Conservation (phyloP, 768 basidiomycete species). For the Lentinus brumalis region DNA sequence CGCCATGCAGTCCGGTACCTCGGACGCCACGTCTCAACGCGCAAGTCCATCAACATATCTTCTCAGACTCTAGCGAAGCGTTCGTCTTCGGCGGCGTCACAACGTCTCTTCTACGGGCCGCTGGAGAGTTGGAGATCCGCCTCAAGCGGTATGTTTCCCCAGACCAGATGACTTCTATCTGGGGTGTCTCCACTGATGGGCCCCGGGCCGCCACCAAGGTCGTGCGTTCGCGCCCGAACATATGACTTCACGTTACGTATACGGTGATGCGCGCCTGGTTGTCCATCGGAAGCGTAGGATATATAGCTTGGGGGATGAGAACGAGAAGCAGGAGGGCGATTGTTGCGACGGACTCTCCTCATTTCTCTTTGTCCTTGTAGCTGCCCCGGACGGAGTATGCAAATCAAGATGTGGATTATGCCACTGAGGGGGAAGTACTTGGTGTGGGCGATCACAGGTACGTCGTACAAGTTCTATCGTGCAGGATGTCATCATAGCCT, state of each 20-base stretch:
- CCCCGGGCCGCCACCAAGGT: conserved; percentile 6
- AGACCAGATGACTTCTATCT: conserved; percentile 6
- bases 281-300: neutral
- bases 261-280: conserved; percentile 11
- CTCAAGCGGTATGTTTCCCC: neutral
- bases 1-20: too few relatives aligned
- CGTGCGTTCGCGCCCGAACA: conserved; percentile 5
- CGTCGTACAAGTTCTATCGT: neutral
- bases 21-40: too few relatives aligned
- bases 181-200: neutral
- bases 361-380: too few relatives aligned
- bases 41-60: neutral
- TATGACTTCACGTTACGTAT: conserved; percentile 8
- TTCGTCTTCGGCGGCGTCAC: neutral
- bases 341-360: neutral
- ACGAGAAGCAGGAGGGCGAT: neutral
- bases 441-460: conserved; percentile 44
- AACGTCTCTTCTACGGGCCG: neutral
- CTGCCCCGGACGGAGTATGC: neutral
- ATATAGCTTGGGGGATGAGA: conserved; percentile 4
- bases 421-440: conserved; percentile 39
- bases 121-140: neutral
- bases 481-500: neutral
- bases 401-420: conserved; percentile 36
- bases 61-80: neutral